A percentile compares a stretch with the other conserved stretches of the same genome.
Conservation (phyloP, 2,329 filamentous ascomycete genomes). For the Colletotrichum caudatum region DNA sequence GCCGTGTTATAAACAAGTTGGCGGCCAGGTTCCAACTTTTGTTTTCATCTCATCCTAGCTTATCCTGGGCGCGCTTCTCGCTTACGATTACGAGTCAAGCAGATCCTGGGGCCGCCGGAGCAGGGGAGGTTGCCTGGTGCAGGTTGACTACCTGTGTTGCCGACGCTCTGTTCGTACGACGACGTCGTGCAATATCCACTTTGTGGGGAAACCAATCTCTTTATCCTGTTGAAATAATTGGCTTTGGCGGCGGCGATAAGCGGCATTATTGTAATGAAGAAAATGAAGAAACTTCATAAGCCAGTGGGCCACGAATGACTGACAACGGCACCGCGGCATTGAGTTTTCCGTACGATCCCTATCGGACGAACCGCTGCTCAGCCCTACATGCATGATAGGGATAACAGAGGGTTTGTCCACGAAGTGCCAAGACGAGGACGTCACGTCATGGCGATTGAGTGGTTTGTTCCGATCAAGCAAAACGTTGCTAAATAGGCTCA, state of each 20-base stretch:
- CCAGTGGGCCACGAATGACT: neutral
- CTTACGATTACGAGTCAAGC: constrained; percentile 27
- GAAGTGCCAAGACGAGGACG: constrained; percentile 20
- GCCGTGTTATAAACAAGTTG: constrained; percentile 28
- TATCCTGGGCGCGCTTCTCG: constrained; percentile 21
- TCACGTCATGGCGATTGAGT: neutral
- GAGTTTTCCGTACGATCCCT: neutral
- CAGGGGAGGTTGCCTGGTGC: neutral
- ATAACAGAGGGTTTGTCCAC: constrained; percentile 12
- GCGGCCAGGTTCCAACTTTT: neutral
- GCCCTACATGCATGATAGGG: constrained; percentile 14
- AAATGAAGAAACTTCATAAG: neutral
- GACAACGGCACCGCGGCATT: neutral
- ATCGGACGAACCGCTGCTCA: constrained; percentile 23
- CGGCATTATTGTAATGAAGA: constrained; percentile 16
- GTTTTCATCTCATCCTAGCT: constrained; percentile 6
- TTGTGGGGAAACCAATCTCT: constrained; percentile 37
- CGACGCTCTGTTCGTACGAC: constrained; percentile 5
- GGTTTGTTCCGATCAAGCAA: neutral
- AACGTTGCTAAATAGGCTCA: neutral
- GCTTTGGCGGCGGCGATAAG: constrained; percentile 32
- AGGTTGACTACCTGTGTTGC: neutral
- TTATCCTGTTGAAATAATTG: constrained; percentile 10
- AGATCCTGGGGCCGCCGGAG: constrained; percentile 25
- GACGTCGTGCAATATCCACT: constrained; percentile 40